These are phyloP conservation scores for Eucalyptus regnans DNA, from an alignment of 345 rosid genomes.

Conservation along the genomic window DNA sequence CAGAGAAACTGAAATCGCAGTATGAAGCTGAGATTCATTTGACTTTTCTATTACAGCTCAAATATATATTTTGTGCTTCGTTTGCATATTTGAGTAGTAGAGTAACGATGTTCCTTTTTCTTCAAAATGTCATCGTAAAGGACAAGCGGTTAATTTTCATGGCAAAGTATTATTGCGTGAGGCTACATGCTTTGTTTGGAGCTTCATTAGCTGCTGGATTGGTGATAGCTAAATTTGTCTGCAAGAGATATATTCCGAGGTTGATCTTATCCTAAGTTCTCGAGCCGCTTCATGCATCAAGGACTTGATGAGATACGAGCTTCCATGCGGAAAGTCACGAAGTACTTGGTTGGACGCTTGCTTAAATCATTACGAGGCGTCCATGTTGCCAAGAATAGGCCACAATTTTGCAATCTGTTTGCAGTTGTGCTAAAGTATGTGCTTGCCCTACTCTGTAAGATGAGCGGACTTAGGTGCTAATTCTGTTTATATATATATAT, in stretches of 20 bases:
- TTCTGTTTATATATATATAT: neutral
- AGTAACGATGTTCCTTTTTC: neutral
- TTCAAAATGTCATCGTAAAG: constrained; percentile 6
- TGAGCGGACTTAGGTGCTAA: neutral
- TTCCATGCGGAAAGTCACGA: neutral
- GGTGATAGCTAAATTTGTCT: constrained; percentile 24
- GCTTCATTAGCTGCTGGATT: constrained; percentile 73
- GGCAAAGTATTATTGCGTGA: constrained; percentile 92
- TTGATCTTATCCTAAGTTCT: neutral
- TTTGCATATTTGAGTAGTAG: neutral
- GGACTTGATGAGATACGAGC: neutral
- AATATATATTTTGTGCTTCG: neutral
- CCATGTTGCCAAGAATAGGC: neutral
- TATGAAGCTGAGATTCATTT: neutral
- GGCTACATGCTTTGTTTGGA: constrained; percentile 68
- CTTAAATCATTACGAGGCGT: neutral
- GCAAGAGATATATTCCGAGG: neutral
- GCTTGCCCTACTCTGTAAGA: neutral
- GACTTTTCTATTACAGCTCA: neutral
- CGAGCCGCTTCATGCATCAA: neutral
- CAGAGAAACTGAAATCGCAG: neutral
- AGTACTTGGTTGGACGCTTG: neutral
- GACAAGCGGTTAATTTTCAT: constrained; percentile 68
- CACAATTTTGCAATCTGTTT: neutral
- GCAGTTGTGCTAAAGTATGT: neutral